Evolutionary conservation across 352 stramenopile species (phyloP).

Genomic region (Globisporangium nagaii): DNA sequence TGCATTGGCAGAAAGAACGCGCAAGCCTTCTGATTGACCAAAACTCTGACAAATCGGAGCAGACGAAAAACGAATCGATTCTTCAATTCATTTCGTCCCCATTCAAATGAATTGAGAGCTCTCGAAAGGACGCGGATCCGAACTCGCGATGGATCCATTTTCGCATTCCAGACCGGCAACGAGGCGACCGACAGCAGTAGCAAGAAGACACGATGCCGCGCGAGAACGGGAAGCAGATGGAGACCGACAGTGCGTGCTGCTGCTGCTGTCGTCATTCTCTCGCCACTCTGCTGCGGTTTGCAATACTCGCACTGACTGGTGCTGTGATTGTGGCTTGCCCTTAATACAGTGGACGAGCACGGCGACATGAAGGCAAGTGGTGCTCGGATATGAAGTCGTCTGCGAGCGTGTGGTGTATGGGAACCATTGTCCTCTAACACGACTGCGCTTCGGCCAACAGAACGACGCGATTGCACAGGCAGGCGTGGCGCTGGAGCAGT

Average conservation of each 20-base stretch:
- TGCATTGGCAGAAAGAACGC: too few species aligned
- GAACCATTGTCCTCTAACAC: too few species aligned
- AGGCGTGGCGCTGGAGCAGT: slow-evolving; percentile 65
- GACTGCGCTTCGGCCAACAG: too few species aligned
- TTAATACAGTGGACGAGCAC: slow-evolving; percentile 85
- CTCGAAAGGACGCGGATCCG: background rate
- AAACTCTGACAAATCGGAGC: too few species aligned
- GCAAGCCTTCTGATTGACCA: too few species aligned
- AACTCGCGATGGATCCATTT: too few species aligned
- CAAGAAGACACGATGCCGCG: slow-evolving; percentile 27
- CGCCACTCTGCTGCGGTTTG: background rate
- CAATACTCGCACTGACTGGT: background rate
- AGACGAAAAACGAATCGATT: too few species aligned
- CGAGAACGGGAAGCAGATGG: slow-evolving; percentile 75
- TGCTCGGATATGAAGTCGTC: too few species aligned
- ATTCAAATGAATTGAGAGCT: background rate
- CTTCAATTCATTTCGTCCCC: too few species aligned
- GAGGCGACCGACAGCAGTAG: too few species aligned
- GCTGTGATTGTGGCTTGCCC: background rate
- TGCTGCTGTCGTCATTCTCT: background rate
- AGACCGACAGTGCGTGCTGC: slow-evolving; percentile 61
- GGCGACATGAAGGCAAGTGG: slow-evolving; percentile 84
- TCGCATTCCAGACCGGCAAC: too few species aligned
- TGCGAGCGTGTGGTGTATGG: too few species aligned
- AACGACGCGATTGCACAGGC: slow-evolving; percentile 68